phyloP scores from a whole-genome alignment of 2,329 filamentous ascomycete genomes.

The Cladosporium austrohemisphaericum region DNA sequence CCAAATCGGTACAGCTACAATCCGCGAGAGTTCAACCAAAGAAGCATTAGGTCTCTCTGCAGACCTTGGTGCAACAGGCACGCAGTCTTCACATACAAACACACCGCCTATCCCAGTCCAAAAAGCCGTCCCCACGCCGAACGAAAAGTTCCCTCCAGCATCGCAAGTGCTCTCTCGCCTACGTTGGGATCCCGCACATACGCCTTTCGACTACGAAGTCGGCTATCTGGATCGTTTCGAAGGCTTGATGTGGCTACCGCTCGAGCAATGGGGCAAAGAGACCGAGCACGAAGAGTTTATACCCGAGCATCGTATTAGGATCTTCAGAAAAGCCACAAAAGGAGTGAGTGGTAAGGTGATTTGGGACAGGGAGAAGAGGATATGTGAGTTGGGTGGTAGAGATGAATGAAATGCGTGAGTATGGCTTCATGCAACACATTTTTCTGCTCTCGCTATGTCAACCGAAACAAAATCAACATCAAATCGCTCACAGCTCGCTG shows the following conservation, averaged over 20 bases:
- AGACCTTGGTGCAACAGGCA: no score
- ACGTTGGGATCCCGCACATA: slow-evolving; percentile 47
- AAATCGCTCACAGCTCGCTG: no score
- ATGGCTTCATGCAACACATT: no score
- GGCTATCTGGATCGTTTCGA: slow-evolving; percentile 53
- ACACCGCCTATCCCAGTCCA: no score
- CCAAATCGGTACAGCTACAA: no score
- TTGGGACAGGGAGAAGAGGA: slow-evolving; percentile 44
- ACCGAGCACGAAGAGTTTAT: slow-evolving; percentile 56
- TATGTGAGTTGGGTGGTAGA: slow-evolving; percentile 1
- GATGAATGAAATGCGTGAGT: no score
- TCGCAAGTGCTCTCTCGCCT: slow-evolving; percentile 27
- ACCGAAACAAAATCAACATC: no score
- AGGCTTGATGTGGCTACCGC: slow-evolving; percentile 41
- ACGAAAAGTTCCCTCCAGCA: slow-evolving; percentile 13
- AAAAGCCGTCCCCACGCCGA: not conserved
- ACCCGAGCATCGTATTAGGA: slow-evolving; percentile 52
- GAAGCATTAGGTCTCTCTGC: no score
- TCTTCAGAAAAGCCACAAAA: slow-evolving; percentile 42
- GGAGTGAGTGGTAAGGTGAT: slow-evolving; percentile 36
- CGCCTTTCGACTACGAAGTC: slow-evolving; percentile 46
- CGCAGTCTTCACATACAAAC: no score
- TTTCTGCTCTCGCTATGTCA: no score
- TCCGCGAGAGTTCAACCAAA: no score
- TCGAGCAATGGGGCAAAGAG: slow-evolving; percentile 49